Base-by-base conservation (phyloP, 2,329 filamentous ascomycete genomes). In the Rhinocladiella mackenziei region DNA sequence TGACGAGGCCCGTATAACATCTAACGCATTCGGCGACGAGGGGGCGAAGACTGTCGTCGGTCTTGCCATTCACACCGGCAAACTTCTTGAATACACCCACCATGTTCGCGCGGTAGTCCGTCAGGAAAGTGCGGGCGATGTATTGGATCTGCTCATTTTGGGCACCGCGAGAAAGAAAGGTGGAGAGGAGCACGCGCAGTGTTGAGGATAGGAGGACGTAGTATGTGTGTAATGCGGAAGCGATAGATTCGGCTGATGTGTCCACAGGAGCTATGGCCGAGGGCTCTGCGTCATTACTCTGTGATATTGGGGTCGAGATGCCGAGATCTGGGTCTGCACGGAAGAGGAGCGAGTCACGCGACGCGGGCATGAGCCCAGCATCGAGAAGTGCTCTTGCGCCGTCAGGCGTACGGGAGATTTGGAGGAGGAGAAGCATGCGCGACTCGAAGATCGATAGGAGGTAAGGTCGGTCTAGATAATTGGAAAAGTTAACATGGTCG, bases 261-360 rank as follows among this genome's bases (percentile, higher is more conserved):
- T 31, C 31, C 18, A 39, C 23, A n/a, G n/a, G 28, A 3, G 29
- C 35, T 15, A 30, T 19, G 15, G 32, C 25, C 4, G 23, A 13
- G 7, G 28, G 13, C n/a, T 41, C 34, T 20, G 11, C 25, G 15
- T 41, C 19, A 15, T 39, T 22, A 18, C 7, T 29, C 14, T 28
- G 14, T 20, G 53, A n/a, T 38, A 48, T 33, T 22, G 42, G 36
- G 13, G 48, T 28, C 18, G 32, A 76, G 45, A 89, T 80, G 48
- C 94, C 89, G 42, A 98, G 80, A 64, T 98, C 92, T 1, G 92
- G 92, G 62, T 98, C 92, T 9, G 86, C 85, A 6, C 81, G 74
- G 63, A 97, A 98, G 15, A 97, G 75, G n/a, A 81, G 80, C 1
- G 89, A 94, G 43, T 84, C 78, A 51, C 85, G 84, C 19, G 97